Evolutionary conservation across 2,329 filamentous ascomycete genomes (phyloP), one percentile per base, ranked within the genome.

Genomic region (Penicillium aurantiogriseum): DNA sequence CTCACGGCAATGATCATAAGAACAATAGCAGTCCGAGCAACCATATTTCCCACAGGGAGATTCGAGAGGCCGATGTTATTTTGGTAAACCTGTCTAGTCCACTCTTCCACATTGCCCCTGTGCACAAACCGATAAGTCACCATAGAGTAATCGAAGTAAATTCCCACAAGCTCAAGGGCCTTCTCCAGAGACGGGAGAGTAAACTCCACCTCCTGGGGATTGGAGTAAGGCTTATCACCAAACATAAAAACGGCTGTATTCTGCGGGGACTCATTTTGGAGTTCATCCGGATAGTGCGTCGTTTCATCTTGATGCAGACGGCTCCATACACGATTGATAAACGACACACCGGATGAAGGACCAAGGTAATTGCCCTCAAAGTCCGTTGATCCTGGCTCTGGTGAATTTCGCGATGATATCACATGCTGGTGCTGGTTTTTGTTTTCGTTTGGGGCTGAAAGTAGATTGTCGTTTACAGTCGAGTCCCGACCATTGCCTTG

Each of bases 271-370:
- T 74, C 72, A 57, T 69, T 66, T 23, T 68, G 65, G 38, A 70
- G 50, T 17, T 64, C 63, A 52, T 67, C 65, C 0, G 71, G 70
- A 29, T 71, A 67, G 3, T 69, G 67, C 0, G 70, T 72, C 19
- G 62, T 71, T 40, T 76, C 77, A 79, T 86, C 50, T 80, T 86
- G 45, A 79, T 86, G 61, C 66, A 90, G 54, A 79, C 88, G 74
- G 79, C 88, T 71, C 86, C 89, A 78, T 80, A 88, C 77, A 79
- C 88, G 85, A 71, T 89, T 63, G 77, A 90, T 72, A 75, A 88
- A 79, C 63, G 83, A 75, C 65, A 81, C 69, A 43, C 79, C 67
- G 67, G 83, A 78, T 4, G 82, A 80, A 15, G 80, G 79, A 10
- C 83, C 83, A n/a, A 83, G 75, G 59, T 83, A 82, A 51, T 85